Conservation (phyloP, 2,329 filamentous ascomycete genomes). For the Neofusicoccum cordaticola region DNA sequence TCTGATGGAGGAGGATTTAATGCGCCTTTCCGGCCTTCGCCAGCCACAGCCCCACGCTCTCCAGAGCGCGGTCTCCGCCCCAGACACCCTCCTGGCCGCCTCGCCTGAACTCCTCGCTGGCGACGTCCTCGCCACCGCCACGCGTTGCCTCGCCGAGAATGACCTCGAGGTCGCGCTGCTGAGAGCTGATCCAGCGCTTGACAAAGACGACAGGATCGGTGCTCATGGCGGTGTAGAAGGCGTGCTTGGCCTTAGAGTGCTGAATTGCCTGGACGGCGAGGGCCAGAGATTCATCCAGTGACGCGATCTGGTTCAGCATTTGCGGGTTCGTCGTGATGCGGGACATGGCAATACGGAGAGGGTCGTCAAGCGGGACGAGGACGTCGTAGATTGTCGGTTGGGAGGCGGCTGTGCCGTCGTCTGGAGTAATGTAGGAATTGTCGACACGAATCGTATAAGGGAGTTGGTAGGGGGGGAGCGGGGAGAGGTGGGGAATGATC, state of each 20-base stretch:
- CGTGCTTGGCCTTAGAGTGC: slow-evolving; percentile 84
- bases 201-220: slow-evolving; percentile 83
- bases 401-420: slow-evolving; percentile 64
- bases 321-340: slow-evolving; percentile 62
- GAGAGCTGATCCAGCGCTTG: slow-evolving; percentile 82
- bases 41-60: slow-evolving; percentile 62
- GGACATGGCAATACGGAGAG: slow-evolving; percentile 59
- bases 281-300: slow-evolving; percentile 81
- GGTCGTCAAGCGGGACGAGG: slow-evolving; percentile 78
- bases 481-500: slow-evolving; percentile 72
- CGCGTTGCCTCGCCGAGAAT: slow-evolving; percentile 77
- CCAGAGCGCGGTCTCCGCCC: slow-evolving; percentile 59
- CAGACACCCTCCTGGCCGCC: slow-evolving; percentile 62
- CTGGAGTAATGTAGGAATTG: slow-evolving; percentile 59
- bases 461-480: slow-evolving; percentile 77
- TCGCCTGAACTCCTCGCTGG: slow-evolving; percentile 67
- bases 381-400: slow-evolving; percentile 87
- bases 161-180: slow-evolving; percentile 85
- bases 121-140: slow-evolving; percentile 49
- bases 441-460: slow-evolving; percentile 94
- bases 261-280: slow-evolving; percentile 77
- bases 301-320: slow-evolving; percentile 72
- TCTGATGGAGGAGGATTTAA: background rate
- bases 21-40: slow-evolving; percentile 32
- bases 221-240: slow-evolving; percentile 76